Conservation (phyloP, 2,329 filamentous ascomycete genomes). For the Chaetomiaceae sp. region DNA sequence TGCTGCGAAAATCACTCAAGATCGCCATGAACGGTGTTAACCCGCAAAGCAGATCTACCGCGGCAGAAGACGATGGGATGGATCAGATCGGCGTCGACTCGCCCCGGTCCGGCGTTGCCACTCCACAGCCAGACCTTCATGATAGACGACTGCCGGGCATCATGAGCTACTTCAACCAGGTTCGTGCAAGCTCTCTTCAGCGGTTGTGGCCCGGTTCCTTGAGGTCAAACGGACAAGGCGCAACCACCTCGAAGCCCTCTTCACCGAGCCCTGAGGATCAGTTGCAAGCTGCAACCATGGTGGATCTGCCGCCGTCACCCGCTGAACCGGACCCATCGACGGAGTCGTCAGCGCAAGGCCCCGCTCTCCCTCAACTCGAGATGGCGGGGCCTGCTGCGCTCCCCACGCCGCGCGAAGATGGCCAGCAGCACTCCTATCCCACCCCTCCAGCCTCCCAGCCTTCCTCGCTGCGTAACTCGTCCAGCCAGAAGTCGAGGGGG, state of each 20-base stretch:
- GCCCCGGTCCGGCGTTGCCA: slow-evolving; percentile 85
- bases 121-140: slow-evolving; percentile 85
- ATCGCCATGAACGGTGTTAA: slow-evolving; percentile 47
- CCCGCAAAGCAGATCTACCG: slow-evolving; percentile 49
- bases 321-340: slow-evolving; percentile 22
- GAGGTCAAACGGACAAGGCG: slow-evolving; percentile 38
- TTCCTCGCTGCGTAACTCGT: slow-evolving; percentile 42
- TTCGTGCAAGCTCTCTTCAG: slow-evolving; percentile 80
- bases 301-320: slow-evolving; percentile 26
- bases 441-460: slow-evolving; percentile 54
- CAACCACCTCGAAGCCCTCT: slow-evolving; percentile 31
- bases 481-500: slow-evolving; percentile 36
- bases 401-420: slow-evolving; percentile 30
- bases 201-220: slow-evolving; percentile 39
- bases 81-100: slow-evolving; percentile 81
- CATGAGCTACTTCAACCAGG: slow-evolving; percentile 98
- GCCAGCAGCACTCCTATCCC: slow-evolving; percentile 46
- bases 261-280: slow-evolving; percentile 22
- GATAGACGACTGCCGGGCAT: slow-evolving; percentile 96
- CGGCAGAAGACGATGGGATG: slow-evolving; percentile 64
- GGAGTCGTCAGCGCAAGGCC: slow-evolving; percentile 26
- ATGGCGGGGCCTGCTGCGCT: slow-evolving; percentile 33
- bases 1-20: slow-evolving; percentile 19
- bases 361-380: slow-evolving; percentile 39
- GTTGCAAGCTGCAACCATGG: slow-evolving; percentile 22